Conservation (phyloP, 2,329 filamentous ascomycete species). For the Cladophialophora chaetospira region DNA sequence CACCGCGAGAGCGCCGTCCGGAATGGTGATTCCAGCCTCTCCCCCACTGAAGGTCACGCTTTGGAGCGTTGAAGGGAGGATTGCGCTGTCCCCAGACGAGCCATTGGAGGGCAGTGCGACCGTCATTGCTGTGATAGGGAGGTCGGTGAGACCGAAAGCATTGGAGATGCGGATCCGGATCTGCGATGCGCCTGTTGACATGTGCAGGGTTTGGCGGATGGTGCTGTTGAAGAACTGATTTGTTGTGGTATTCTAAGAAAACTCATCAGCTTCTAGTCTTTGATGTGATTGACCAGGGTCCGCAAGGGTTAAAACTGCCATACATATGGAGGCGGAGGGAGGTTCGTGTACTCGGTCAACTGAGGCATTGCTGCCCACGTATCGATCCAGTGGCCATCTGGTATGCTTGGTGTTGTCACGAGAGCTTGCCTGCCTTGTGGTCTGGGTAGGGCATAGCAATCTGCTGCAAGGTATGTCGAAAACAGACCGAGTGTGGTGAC, state of each 20-base stretch:
- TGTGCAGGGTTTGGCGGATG: conserved; percentile 65
- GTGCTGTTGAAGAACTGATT: conserved; percentile 64
- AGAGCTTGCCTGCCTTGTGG: conserved; percentile 2
- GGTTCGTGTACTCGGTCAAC: conserved; percentile 62
- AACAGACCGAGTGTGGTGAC: background rate
- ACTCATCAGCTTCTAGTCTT: background rate
- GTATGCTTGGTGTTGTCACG: conserved; percentile 14
- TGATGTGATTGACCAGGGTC: conserved; percentile 14
- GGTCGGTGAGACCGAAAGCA: conserved; percentile 61
- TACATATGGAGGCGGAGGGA: conserved; percentile 63
- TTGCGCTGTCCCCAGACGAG: conserved; percentile 54
- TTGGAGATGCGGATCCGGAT: conserved; percentile 67
- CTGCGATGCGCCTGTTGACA: conserved; percentile 58
- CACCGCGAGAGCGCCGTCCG: conserved; percentile 59
- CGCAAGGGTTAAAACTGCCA: conserved; percentile 34
- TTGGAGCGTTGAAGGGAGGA: conserved; percentile 56
- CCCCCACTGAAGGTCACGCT: conserved; percentile 62
- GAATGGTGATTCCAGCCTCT: conserved; percentile 53
- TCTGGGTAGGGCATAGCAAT: conserved; percentile 8
- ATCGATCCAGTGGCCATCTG: conserved; percentile 57
- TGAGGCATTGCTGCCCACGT: conserved; percentile 70
- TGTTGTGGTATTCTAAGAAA: conserved; percentile 53
- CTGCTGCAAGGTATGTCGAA: background rate
- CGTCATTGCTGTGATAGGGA: conserved; percentile 62
- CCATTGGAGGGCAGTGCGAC: conserved; percentile 59